These are phyloP conservation scores for Volvox reticuliferus DNA, from an alignment of 139 green algal species.

Conservation along the genomic window DNA sequence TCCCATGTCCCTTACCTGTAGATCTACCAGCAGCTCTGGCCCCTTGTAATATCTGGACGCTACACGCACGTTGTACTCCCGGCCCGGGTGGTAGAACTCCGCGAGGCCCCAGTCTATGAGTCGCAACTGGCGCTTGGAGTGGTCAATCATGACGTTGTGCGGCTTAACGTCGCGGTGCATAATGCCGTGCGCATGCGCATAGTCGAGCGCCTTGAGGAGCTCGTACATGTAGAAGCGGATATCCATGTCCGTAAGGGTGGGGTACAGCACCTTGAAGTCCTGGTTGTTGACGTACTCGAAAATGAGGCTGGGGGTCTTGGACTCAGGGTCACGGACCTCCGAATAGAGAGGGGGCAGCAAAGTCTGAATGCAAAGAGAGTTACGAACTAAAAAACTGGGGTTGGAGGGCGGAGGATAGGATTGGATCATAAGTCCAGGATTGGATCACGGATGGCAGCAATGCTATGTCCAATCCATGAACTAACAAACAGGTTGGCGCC, in stretches of 20 bases:
- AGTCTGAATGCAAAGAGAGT: too few species aligned
- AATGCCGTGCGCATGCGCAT: slow-evolving; percentile 91
- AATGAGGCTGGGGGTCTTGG: slow-evolving; percentile 94
- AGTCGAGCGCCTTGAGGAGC: slow-evolving; percentile 96
- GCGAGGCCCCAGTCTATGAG: slow-evolving; percentile 99
- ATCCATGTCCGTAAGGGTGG: slow-evolving; percentile 95
- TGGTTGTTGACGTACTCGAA: slow-evolving; percentile 97
- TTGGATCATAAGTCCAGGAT: too few species aligned
- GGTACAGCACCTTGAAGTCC: slow-evolving; percentile 59
- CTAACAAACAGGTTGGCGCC: too few species aligned
- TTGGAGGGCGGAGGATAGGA: too few species aligned
- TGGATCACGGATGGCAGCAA: too few species aligned
- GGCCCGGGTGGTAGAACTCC: slow-evolving; percentile 98
- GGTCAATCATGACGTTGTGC: slow-evolving; percentile 99
- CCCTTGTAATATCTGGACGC: slow-evolving; percentile 81
- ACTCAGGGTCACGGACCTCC: slow-evolving; percentile 88
- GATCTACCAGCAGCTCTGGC: slow-evolving; percentile 98
- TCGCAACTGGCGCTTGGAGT: slow-evolving; percentile 88
- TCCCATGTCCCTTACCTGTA: slow-evolving; percentile 65
- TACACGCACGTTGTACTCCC: slow-evolving; percentile 98
- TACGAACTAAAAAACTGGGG: too few species aligned
- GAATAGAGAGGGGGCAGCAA: too few species aligned
- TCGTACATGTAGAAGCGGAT: slow-evolving; percentile 99
- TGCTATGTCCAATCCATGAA: too few species aligned
- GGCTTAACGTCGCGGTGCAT: slow-evolving; percentile 88